Conservation (phyloP, 2,329 filamentous ascomycete species). For the Ophiostoma fasciatum region DNA sequence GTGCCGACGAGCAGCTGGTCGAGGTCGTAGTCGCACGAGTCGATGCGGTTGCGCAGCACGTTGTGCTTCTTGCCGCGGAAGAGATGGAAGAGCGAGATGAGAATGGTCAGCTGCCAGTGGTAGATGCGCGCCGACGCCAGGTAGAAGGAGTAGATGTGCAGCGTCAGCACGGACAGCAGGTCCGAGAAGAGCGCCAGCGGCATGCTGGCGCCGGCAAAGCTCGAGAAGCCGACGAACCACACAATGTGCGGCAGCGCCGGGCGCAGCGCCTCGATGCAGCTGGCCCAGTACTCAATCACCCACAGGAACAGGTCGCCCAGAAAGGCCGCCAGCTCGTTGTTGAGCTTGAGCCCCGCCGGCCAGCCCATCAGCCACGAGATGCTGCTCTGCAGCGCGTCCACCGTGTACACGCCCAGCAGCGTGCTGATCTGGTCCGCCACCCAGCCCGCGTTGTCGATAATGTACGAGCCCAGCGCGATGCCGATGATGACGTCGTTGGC, state of each 20-base stretch:
- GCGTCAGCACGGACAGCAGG: slow-evolving; percentile 73
- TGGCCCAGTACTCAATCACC: slow-evolving; percentile 97
- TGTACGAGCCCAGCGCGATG: slow-evolving; percentile 89
- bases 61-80: slow-evolving; percentile 98
- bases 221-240: slow-evolving; percentile 85
- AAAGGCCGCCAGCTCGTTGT: slow-evolving; percentile 85
- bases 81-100: slow-evolving; percentile 94
- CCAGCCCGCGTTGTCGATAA: slow-evolving; percentile 83
- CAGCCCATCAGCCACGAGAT: slow-evolving; percentile 94
- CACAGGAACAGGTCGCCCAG: slow-evolving; percentile 90
- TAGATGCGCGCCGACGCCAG: slow-evolving; percentile 93
- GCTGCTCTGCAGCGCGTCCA: slow-evolving; percentile 73
- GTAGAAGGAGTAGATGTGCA: slow-evolving; percentile 98
- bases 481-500: slow-evolving; percentile 98
- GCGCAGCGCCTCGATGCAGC: slow-evolving; percentile 60
- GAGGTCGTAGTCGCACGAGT: slow-evolving; percentile 96
- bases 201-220: slow-evolving; percentile 93
- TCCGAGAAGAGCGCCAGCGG: slow-evolving; percentile 93
- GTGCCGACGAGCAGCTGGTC: slow-evolving; percentile 93
- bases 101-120: slow-evolving; percentile 95
- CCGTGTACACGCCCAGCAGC: slow-evolving; percentile 66
- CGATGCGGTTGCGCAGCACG: slow-evolving; percentile 89
- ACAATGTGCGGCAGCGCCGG: slow-evolving; percentile 76
- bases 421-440: slow-evolving; percentile 68
- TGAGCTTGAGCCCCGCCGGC: slow-evolving; percentile 89